These are phyloP conservation scores for Gryganskiella cystojenkinii DNA, from an alignment of 192 early-diverging fungal genomes.

Conservation along the genomic window DNA sequence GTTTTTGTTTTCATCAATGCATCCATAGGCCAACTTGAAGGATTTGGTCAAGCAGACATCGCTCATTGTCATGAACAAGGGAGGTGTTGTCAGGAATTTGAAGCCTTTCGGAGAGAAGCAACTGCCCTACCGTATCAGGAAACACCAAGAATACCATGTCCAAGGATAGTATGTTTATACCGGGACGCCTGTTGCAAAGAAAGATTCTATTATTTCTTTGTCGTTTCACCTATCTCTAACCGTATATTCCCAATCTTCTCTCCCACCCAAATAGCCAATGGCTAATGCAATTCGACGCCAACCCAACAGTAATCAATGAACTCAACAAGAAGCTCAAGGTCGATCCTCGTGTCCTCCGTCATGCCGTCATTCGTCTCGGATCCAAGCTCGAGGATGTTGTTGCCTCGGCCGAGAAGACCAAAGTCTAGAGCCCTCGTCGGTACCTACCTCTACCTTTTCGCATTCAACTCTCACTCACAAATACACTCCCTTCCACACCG, in stretches of 20 bases:
- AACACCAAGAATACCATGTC: slow-evolving; percentile 85
- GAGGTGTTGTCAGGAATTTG: slow-evolving; percentile 89
- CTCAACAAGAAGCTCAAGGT: slow-evolving; percentile 71
- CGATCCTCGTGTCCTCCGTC: slow-evolving; percentile 79
- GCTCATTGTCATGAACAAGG: slow-evolving; percentile 79
- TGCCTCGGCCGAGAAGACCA: slow-evolving; percentile 60
- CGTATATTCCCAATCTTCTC: no score
- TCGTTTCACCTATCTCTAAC: neutral
- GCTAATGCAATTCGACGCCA: slow-evolving; percentile 83
- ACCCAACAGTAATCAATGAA: slow-evolving; percentile 70
- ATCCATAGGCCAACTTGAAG: slow-evolving; percentile 68
- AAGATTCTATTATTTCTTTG: neutral
- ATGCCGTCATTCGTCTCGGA: slow-evolving; percentile 76
- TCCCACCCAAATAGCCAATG: slow-evolving; percentile 63
- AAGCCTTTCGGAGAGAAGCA: slow-evolving; percentile 75
- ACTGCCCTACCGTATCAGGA: slow-evolving; percentile 89
- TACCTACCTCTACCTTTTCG: no score
- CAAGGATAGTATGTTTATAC: slow-evolving; percentile 68
- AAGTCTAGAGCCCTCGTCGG: no score
- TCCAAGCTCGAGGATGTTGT: slow-evolving; percentile 71
- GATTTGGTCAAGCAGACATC: slow-evolving; percentile 82
- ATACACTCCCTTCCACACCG: neutral
- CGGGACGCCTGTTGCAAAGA: neutral
- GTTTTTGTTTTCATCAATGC: no score
- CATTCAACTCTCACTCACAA: neutral